phyloP scores from a whole-genome alignment of 169 alveolate species.

The Plasmodium berghei region DNA sequence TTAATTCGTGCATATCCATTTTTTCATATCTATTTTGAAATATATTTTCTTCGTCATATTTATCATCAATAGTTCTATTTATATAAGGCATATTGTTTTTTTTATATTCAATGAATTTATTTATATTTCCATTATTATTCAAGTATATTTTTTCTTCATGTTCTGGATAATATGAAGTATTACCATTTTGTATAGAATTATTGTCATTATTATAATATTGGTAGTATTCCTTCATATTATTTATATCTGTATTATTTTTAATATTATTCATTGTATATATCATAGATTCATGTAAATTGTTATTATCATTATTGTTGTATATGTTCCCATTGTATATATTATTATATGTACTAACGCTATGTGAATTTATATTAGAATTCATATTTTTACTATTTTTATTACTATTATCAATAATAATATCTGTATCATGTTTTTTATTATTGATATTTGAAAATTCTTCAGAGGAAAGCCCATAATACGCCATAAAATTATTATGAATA shows the following conservation, averaged over 20 bases:
- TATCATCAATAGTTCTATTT: constrained; percentile 28
- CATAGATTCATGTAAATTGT: constrained; percentile 19
- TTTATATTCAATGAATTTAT: constrained; percentile 30
- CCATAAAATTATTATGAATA: neutral
- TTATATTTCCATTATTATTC: constrained; percentile 12
- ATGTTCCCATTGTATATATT: constrained; percentile 4
- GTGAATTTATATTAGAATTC: constrained; percentile 5
- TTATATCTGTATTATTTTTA: constrained; percentile 21
- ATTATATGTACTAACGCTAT: neutral
- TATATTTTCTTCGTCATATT: constrained; percentile 43
- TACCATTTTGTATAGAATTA: neutral
- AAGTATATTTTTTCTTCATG: constrained; percentile 40
- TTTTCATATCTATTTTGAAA: constrained; percentile 9
- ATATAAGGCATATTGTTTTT: constrained; percentile 18
- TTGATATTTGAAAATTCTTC: neutral
- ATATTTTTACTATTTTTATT: constrained; percentile 25
- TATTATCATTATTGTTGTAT: constrained; percentile 20
- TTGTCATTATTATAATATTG: constrained; percentile 21
- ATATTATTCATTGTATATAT: constrained; percentile 19
- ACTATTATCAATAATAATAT: constrained; percentile 1
- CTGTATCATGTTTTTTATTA: constrained; percentile 21
- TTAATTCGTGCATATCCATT: constrained; percentile 29
- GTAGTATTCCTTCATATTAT: constrained; percentile 12
- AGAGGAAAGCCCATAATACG: neutral
- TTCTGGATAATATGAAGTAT: constrained; percentile 27